A percentile compares a stretch with the other conserved stretches of the same genome.
These are phyloP conservation scores for Lagenaria siceraria DNA, from an alignment of 306 rosid species.

Conservation along the genomic window DNA sequence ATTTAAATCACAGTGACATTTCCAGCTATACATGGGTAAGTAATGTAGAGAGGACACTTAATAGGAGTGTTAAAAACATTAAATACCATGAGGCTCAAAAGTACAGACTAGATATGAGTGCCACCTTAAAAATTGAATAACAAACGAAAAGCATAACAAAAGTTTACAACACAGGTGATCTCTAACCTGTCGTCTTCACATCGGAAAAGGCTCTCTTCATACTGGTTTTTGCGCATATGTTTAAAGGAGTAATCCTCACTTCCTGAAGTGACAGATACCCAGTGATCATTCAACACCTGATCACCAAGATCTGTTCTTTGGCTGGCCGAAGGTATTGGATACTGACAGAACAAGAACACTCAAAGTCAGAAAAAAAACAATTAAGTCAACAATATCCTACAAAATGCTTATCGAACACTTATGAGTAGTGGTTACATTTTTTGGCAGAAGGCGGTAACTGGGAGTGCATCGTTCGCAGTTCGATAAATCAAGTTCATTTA, in stretches of 20 bases:
- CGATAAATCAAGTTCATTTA: slow-evolving; percentile 94
- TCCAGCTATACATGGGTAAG: not conserved
- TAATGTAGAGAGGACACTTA: not conserved
- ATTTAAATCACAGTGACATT: not conserved
- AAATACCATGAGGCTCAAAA: not conserved
- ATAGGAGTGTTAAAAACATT: not conserved
- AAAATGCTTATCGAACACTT: not conserved
- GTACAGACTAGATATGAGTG: not conserved
- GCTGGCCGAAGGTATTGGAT: slow-evolving; percentile 85
- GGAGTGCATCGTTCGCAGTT: slow-evolving; percentile 95
- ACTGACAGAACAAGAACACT: slow-evolving; percentile 37
- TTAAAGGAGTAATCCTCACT: slow-evolving; percentile 98
- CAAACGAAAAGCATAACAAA: not conserved
- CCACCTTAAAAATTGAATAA: slow-evolving; percentile 2
- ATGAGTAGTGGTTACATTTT: slow-evolving; percentile 41
- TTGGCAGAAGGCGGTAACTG: slow-evolving; percentile 89
- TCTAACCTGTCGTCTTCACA: slow-evolving; percentile 98
- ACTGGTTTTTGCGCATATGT: slow-evolving; percentile 99
- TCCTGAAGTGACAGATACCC: slow-evolving; percentile 99
- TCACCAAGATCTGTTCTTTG: slow-evolving; percentile 76
- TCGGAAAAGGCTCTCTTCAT: slow-evolving; percentile 96
- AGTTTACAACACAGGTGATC: slow-evolving; percentile 11
- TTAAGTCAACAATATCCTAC: not conserved
- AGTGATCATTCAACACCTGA: slow-evolving; percentile 80
- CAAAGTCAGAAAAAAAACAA: not conserved